Evolutionary conservation across 129 eudicot species (phyloP), one percentile per base, ranked within the genome.

Genomic region (Ambrosia artemisiifolia): DNA sequence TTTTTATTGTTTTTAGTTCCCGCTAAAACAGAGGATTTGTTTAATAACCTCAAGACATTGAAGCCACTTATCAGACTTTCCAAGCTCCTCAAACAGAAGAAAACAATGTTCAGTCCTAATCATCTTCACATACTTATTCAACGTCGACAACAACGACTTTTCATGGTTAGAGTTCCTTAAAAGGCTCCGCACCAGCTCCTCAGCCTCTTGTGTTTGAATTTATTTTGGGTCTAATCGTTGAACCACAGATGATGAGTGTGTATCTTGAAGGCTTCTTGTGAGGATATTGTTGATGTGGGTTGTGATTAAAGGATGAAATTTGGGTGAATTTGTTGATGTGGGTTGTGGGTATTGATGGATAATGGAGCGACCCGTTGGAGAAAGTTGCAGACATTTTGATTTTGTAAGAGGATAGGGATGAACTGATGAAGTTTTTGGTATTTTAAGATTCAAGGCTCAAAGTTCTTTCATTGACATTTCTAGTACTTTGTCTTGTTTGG

Each of bases 81-180:
- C 97, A 59, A 95, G 96, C 80, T 95, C 96, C 54, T 95, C 99
- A 67, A 90, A 95, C 11, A 95, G 83, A 67, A 95, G 72, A 78
- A 95, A 95, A 86, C 99, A 95, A 48, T 90, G 97, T 51, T 95
- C 97, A 28, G 83, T 86, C 54, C 99, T 83, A 6, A 95, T 75
- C 35, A 90, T n/a, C 80, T 73, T 86, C 8, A 83, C 99, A 44
- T 75, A 88, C 91, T 90, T 90, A 56, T 81, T 82, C 51, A 90
- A 71, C 5, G 92, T 90, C 4, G 83, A 72, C 28, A 83, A 59
- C 73, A 90, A 59, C 0, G 98, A 82, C 78, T 78, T 84, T 7
- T 78, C 82, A 44, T 64, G 18, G 55, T 35, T 70, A 8, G 63
- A 70, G 49, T 63, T 70, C 50, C 3, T 78, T 60, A 78, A 38